A percentile compares a stretch with the other conserved stretches of the same genome.
These are phyloP conservation scores for Turnera subulata DNA, from an alignment of 345 rosid species.

Conservation along the genomic window DNA sequence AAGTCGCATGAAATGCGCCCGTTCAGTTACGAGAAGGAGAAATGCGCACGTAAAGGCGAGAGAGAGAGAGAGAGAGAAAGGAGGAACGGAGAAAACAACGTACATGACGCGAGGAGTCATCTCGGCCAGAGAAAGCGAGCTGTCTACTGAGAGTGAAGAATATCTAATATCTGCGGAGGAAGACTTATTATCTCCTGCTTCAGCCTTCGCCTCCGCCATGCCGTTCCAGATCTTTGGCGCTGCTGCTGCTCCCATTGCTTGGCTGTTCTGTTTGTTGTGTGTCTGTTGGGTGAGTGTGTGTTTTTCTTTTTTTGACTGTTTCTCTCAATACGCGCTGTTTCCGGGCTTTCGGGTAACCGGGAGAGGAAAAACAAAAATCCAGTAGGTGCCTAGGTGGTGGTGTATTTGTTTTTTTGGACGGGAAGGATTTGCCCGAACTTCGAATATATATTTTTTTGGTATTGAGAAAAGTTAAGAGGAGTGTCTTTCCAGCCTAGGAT, in stretches of 20 bases:
- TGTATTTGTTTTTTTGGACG: too few relatives aligned
- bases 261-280: too few relatives aligned
- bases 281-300: too few relatives aligned
- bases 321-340: neutral
- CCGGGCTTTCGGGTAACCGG: neutral
- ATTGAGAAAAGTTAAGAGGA: too few relatives aligned
- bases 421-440: too few relatives aligned
- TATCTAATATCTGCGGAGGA: slow-evolving; percentile 25
- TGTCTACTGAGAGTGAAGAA: slow-evolving; percentile 47
- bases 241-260: slow-evolving; percentile 31
- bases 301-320: slow-evolving; percentile 35
- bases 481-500: too few relatives aligned
- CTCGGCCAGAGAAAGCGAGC: slow-evolving; percentile 50
- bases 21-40: neutral
- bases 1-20: neutral
- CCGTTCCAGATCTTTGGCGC: slow-evolving; percentile 40
- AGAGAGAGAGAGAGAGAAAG: neutral
- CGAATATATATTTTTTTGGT: too few relatives aligned
- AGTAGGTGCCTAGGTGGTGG: too few relatives aligned
- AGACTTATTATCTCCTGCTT: slow-evolving; percentile 18
- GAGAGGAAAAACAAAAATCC: too few relatives aligned
- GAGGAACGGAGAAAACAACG: slow-evolving; percentile 10
- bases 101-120: slow-evolving; percentile 70
- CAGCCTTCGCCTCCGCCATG: slow-evolving; percentile 11
- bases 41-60: too few relatives aligned